Percentiles rank a stretch among this genome's conserved stretches.
Evolutionary conservation across 192 early-diverging fungal species (phyloP).

Genomic region (Pecoramyces ruminantium): DNA sequence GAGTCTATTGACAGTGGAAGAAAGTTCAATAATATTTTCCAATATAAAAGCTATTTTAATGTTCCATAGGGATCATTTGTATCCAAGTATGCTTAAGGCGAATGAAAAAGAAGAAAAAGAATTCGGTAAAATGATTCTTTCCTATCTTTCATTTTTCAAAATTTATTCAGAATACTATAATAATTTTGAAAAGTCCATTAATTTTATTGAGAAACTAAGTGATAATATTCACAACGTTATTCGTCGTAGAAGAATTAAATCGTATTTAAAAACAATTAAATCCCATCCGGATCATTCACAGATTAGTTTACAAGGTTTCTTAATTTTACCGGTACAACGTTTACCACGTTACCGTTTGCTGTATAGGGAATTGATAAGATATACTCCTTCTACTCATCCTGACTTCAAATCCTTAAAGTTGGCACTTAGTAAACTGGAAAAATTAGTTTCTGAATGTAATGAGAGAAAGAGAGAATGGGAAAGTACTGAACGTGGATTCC

Average conservation of each 20-base stretch:
- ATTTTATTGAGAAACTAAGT: neutral
- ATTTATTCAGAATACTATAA: neutral
- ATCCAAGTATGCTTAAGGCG: neutral
- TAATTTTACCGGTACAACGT: constrained; percentile 84
- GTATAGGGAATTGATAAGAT: constrained; percentile 58
- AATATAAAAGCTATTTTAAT: neutral
- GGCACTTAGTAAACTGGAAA: neutral
- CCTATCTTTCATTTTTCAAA: neutral
- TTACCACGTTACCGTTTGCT: constrained; percentile 85
- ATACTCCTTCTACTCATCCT: constrained; percentile 28
- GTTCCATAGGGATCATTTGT: neutral
- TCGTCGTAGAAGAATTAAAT: neutral
- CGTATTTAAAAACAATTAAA: neutral
- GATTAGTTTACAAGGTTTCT: constrained; percentile 62
- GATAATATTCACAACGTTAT: neutral
- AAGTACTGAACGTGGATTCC: constrained; percentile 12
- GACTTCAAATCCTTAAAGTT: neutral
- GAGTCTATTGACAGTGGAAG: neutral
- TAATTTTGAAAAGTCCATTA: neutral
- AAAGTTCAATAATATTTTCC: neutral
- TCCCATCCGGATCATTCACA: constrained; percentile 20
- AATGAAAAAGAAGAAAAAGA: neutral
- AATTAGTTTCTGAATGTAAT: constrained; percentile 58
- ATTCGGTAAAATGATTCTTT: neutral
- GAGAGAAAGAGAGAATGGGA: constrained; percentile 64